A percentile compares a stretch with the other conserved stretches of the same genome.
phyloP scores from a whole-genome alignment of 2,329 filamentous ascomycete species.

The Aspergillus fructus region DNA sequence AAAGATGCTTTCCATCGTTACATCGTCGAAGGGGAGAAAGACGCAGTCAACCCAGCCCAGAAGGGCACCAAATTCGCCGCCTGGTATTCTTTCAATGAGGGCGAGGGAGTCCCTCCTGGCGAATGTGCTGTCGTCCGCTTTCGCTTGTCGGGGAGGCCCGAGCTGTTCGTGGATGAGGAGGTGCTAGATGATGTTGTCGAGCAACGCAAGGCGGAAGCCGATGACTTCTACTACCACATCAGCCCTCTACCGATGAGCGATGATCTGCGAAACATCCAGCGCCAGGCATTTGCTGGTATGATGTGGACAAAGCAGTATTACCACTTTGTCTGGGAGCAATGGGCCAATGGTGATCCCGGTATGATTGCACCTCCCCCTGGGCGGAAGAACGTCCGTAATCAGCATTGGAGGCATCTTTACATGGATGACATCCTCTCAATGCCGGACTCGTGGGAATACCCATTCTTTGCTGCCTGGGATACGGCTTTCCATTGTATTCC shows the following conservation, averaged over 20 bases:
- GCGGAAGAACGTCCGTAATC: slow-evolving; percentile 79
- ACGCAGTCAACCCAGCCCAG: slow-evolving; percentile 75
- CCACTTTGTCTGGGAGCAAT: slow-evolving; percentile 95
- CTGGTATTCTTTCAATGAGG: slow-evolving; percentile 90
- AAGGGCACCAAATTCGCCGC: slow-evolving; percentile 85
- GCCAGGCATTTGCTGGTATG: slow-evolving; percentile 93
- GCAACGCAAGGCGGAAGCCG: slow-evolving; percentile 79
- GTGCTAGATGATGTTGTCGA: slow-evolving; percentile 89
- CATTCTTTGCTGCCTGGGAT: slow-evolving; percentile 97
- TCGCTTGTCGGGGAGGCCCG: slow-evolving; percentile 72
- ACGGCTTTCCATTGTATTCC: slow-evolving; percentile 96
- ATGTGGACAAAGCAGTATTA: slow-evolving; percentile 99
- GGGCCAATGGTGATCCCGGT: slow-evolving; percentile 88
- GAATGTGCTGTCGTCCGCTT: slow-evolving; percentile 96
- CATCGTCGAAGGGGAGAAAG: slow-evolving; percentile 79
- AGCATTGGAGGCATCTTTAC: slow-evolving; percentile 91
- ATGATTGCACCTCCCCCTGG: slow-evolving; percentile 81
- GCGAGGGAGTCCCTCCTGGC: slow-evolving; percentile 79
- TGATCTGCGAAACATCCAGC: slow-evolving; percentile 89
- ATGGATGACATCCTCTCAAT: slow-evolving; percentile 94
- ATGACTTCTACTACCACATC: slow-evolving; percentile 93
- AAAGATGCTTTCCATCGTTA: slow-evolving; percentile 93
- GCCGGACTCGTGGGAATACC: slow-evolving; percentile 98
- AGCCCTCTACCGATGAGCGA: slow-evolving; percentile 92
- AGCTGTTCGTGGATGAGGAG: slow-evolving; percentile 86